Base-by-base conservation (phyloP, 495 filamentous ascomycete species). In the Elaphomyces granulatus region DNA sequence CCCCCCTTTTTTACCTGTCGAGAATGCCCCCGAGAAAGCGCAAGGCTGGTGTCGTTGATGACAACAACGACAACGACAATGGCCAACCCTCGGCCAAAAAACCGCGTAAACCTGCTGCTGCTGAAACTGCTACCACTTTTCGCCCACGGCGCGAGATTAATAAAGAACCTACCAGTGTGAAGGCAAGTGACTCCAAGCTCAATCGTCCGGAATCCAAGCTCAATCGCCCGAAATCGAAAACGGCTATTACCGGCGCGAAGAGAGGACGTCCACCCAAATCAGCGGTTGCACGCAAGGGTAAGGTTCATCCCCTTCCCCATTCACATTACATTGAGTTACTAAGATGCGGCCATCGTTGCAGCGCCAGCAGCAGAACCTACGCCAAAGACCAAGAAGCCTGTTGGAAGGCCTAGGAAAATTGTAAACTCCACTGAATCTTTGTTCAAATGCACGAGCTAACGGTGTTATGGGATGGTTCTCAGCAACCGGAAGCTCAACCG, bases 61-160 rank as follows among this genome's bases (percentile, higher is more conserved):
- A n/a, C n/a, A n/a, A n/a, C n/a, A n/a, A n/a, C n/a, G 34, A 44
- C 32, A 10, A 20, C 39, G 40, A 43, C 40, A 20, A 38, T 32
- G 42, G 18, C 17, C 19, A 10, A 4, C 28, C 37, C 15, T 23
- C 31, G 10, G 19, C 38, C 8, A 41, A 41, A n/a, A 32, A 34
- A 38, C 20, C 34, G 16, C 41, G 44, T 20, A 50, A 43, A 34
- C 15, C 39, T 44, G 30, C n/a, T 19, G 28, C 40, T 36, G 20
- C 37, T 28, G 20, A 47, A 34, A 52, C 50, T 7, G 50, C 47
- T 16, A 35, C 48, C 31, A 46, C 50, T 16, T 40, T 40, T 18
- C 44, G 50, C 15, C 50, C 47, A 8, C 44, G 39, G 18, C 37
- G 50, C n/a, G n/a, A n/a, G n/a, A n/a, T n/a, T n/a, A n/a, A n/a